phyloP scores from a whole-genome alignment of 768 basidiomycete genomes.

The Clavulina sp. region DNA sequence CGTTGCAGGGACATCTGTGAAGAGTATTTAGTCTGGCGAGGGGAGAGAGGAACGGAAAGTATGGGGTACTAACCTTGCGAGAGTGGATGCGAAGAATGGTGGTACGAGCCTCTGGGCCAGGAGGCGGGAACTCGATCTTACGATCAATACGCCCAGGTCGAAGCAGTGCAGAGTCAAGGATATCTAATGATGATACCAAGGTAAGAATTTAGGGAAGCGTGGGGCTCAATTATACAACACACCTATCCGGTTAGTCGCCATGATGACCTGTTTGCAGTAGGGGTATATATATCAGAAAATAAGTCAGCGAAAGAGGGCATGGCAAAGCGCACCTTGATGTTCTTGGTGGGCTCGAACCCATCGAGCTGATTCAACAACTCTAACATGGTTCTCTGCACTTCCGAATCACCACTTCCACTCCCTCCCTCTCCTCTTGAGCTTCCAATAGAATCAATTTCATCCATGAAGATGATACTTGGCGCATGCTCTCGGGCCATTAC shows the following conservation, averaged over 20 bases:
- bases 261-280: conserved; percentile 36
- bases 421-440: conserved; percentile 73
- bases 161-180: conserved; percentile 81
- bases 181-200: conserved; percentile 34
- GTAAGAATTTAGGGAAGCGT: not conserved
- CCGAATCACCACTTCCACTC: conserved; percentile 58
- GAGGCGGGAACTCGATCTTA: conserved; percentile 98
- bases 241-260: conserved; percentile 96
- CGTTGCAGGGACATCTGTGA: conserved; percentile 88
- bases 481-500: conserved; percentile 97
- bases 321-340: conserved; percentile 36
- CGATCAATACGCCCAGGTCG: conserved; percentile 90
- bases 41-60: not conserved
- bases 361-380: conserved; percentile 79
- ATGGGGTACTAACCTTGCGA: conserved; percentile 46
- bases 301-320: not conserved
- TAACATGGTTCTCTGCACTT: conserved; percentile 83
- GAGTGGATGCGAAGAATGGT: conserved; percentile 96
- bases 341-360: conserved; percentile 70
- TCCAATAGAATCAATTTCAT: conserved; percentile 96
- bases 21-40: not conserved
- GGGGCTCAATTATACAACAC: not conserved
- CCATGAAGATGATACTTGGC: conserved; percentile 98
- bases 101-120: conserved; percentile 89
- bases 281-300: not conserved